Evolutionary conservation across 140 eudicot genomes (phyloP).

Genomic region (Flaveria floridana): DNA sequence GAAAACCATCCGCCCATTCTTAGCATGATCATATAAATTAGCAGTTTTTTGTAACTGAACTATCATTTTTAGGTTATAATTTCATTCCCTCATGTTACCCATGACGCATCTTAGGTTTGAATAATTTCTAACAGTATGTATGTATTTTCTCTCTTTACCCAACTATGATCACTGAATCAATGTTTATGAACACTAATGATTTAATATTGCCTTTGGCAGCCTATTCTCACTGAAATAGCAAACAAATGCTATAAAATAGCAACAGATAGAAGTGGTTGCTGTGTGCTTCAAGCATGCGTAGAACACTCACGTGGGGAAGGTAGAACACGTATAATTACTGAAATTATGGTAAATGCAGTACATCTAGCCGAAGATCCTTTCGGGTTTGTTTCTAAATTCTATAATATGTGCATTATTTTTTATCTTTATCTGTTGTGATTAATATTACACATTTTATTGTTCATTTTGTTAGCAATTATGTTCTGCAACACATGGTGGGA

Average conservation of each 20-base stretch:
- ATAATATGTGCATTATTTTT: neutral
- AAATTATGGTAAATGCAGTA: conserved; percentile 45
- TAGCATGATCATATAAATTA: neutral
- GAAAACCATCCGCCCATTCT: neutral
- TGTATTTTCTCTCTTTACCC: neutral
- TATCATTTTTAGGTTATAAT: neutral
- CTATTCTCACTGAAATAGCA: conserved; percentile 53
- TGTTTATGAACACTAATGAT: neutral
- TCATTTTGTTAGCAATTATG: conserved; percentile 55
- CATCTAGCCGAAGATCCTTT: conserved; percentile 70
- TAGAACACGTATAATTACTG: conserved; percentile 40
- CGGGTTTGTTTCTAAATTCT: conserved; percentile 51
- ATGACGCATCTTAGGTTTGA: neutral
- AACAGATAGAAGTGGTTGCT: conserved; percentile 67
- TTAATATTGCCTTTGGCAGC: conserved; percentile 37
- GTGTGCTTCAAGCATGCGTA: conserved; percentile 69
- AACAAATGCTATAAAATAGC: conserved; percentile 54
- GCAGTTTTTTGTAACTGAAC: neutral
- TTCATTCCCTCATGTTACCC: neutral
- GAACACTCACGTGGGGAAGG: conserved; percentile 49
- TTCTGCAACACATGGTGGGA: conserved; percentile 72
- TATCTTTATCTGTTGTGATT: neutral
- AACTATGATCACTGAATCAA: neutral
- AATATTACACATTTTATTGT: neutral
- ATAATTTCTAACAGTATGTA: neutral